Percentiles rank a stretch among this genome's conserved stretches.
These are phyloP conservation scores for Yamadazyma endophytica DNA, from an alignment of 805 yeast genomes.

Conservation along the genomic window DNA sequence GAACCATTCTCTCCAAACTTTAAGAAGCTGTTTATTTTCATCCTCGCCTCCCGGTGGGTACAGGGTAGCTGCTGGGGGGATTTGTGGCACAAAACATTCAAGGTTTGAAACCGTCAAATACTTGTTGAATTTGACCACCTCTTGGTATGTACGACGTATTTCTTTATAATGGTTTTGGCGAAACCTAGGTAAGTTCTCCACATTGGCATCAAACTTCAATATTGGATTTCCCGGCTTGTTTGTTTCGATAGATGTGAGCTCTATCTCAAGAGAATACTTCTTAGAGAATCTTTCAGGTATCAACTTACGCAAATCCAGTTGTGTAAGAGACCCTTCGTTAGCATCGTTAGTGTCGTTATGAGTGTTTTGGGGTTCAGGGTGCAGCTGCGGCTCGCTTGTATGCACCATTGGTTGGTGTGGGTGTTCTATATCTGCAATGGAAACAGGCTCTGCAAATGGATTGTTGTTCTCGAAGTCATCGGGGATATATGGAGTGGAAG, in stretches of 20 bases:
- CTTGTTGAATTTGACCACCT: slow-evolving; percentile 69
- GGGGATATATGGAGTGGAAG: slow-evolving; percentile 39
- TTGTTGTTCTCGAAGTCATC: slow-evolving; percentile 42
- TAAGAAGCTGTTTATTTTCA: slow-evolving; percentile 54
- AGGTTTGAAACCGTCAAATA: slow-evolving; percentile 78
- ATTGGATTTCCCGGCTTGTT: slow-evolving; percentile 76
- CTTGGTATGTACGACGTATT: slow-evolving; percentile 76
- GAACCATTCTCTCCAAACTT: slow-evolving; percentile 81
- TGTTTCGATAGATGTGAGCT: slow-evolving; percentile 67
- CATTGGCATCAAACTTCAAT: slow-evolving; percentile 56
- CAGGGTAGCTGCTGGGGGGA: slow-evolving; percentile 71
- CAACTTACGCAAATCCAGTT: slow-evolving; percentile 39
- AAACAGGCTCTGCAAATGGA: slow-evolving; percentile 36
- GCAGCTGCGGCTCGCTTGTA: slow-evolving; percentile 5
- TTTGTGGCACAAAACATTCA: slow-evolving; percentile 89
- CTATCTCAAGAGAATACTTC: slow-evolving; percentile 44
- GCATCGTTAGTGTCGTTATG: background rate
- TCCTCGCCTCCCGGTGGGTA: slow-evolving; percentile 86
- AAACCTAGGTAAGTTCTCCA: slow-evolving; percentile 64
- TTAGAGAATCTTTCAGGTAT: slow-evolving; percentile 49
- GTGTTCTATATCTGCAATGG: too few species aligned
- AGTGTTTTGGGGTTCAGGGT: slow-evolving; percentile 11
- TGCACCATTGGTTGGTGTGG: background rate
- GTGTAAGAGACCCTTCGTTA: slow-evolving; percentile 19
- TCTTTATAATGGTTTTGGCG: slow-evolving; percentile 68